These are phyloP conservation scores for Filosporella fistucella DNA, from an alignment of 495 filamentous ascomycete genomes.

Conservation along the genomic window DNA sequence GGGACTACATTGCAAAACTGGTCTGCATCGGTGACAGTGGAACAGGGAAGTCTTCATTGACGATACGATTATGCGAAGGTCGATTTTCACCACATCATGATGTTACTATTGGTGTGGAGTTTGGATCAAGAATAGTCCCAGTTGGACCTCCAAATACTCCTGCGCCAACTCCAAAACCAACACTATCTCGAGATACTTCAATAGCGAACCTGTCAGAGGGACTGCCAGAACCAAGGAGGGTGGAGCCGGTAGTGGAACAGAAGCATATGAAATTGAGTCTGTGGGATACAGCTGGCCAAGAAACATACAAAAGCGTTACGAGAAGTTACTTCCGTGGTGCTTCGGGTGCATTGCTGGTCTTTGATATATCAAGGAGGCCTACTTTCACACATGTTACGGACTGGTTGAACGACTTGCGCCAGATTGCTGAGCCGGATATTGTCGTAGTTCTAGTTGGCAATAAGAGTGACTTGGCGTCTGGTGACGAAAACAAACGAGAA, in stretches of 20 bases:
- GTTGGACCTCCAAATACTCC: slow-evolving; percentile 70
- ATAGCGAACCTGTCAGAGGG: slow-evolving; percentile 23
- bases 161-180: slow-evolving; percentile 23
- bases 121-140: slow-evolving; percentile 89
- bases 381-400: slow-evolving; percentile 81
- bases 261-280: slow-evolving; percentile 74
- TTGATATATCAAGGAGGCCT: slow-evolving; percentile 82
- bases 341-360: slow-evolving; percentile 87
- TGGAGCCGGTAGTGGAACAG: slow-evolving; percentile 35
- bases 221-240: slow-evolving; percentile 31
- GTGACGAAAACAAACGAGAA: slow-evolving; percentile 62
- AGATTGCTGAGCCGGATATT: slow-evolving; percentile 91
- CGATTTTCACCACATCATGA: slow-evolving; percentile 91
- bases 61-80: slow-evolving; percentile 94
- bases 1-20: slow-evolving; percentile 98
- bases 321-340: slow-evolving; percentile 93
- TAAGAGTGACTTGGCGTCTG: slow-evolving; percentile 73
- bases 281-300: slow-evolving; percentile 97
- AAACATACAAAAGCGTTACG: slow-evolving; percentile 94
- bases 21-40: slow-evolving; percentile 95
- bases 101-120: slow-evolving; percentile 97
- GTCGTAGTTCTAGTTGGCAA: slow-evolving; percentile 93
- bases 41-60: slow-evolving; percentile 85
- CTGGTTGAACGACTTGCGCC: slow-evolving; percentile 89
- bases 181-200: slow-evolving; percentile 21